These are phyloP conservation scores for Pogostemon cablin DNA, from an alignment of 257 asterid species.

Conservation along the genomic window DNA sequence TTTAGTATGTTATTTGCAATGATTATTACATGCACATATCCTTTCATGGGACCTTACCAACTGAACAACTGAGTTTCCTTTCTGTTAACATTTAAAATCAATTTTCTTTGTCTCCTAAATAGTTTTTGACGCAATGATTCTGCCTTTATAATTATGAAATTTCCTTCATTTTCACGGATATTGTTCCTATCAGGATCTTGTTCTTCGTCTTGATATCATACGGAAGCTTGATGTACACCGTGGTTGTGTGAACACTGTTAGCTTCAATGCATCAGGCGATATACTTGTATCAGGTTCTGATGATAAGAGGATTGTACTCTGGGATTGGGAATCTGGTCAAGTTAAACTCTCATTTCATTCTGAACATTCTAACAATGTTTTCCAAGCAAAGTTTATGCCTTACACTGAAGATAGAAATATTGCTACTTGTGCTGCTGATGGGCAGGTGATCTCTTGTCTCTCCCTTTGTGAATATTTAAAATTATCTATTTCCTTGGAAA, in stretches of 20 bases:
- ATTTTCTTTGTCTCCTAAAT: background rate
- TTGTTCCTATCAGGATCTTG: conserved; percentile 64
- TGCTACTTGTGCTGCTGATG: conserved; percentile 96
- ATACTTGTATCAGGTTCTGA: conserved; percentile 87
- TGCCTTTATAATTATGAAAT: conserved; percentile 10
- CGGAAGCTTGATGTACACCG: conserved; percentile 73
- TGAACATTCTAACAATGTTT: conserved; percentile 78
- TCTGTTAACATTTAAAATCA: background rate
- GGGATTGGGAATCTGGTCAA: conserved; percentile 93
- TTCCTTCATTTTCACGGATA: conserved; percentile 20
- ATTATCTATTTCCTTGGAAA: background rate
- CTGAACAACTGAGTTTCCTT: background rate
- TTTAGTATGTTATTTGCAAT: conserved; percentile 17
- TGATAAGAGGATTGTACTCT: conserved; percentile 75
- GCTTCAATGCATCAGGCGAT: conserved; percentile 78
- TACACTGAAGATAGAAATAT: conserved; percentile 77
- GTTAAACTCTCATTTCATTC: conserved; percentile 69
- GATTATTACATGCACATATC: background rate
- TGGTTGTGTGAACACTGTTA: conserved; percentile 85
- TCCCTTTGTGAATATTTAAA: conserved; percentile 1
- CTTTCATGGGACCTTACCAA: background rate
- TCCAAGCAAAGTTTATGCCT: conserved; percentile 93
- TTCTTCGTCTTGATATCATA: conserved; percentile 73
- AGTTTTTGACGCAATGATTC: conserved; percentile 9
- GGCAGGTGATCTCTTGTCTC: conserved; percentile 59